These are phyloP conservation scores for Cyclostephanos tholiformis DNA, from an alignment of 108 stramenopile genomes.

Conservation along the genomic window DNA sequence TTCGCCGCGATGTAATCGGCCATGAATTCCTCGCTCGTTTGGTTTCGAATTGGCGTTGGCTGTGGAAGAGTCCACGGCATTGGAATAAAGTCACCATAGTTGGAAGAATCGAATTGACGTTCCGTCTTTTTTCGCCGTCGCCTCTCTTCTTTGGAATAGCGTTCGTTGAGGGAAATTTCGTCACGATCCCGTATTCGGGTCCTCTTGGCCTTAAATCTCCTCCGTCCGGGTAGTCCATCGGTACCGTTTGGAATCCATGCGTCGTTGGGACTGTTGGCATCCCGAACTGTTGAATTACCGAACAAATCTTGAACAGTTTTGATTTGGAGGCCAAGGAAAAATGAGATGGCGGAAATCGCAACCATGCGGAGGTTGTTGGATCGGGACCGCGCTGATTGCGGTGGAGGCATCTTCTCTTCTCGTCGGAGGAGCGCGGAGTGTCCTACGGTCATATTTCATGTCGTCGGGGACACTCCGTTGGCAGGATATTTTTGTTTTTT, in stretches of 20 bases:
- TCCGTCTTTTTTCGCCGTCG: conserved; percentile 2
- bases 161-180: too few relatives aligned
- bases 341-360: not conserved
- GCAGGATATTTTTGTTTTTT: too few relatives aligned
- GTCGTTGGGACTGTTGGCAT: not conserved
- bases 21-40: conserved; percentile 47
- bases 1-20: conserved; percentile 36
- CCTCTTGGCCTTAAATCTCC: too few relatives aligned
- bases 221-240: too few relatives aligned
- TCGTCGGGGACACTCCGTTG: too few relatives aligned
- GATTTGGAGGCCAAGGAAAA: not conserved
- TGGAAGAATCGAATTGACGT: conserved; percentile 10
- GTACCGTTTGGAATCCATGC: too few relatives aligned
- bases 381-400: not conserved
- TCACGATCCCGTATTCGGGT: too few relatives aligned
- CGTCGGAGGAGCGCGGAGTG: conserved; percentile 1
- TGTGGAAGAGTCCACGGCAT: conserved; percentile 48
- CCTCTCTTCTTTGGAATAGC: conserved; percentile 1
- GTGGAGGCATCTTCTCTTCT: not conserved
- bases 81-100: conserved; percentile 25
- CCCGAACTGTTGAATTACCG: not conserved
- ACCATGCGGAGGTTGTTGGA: conserved; percentile 6
- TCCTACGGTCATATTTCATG: too few relatives aligned
- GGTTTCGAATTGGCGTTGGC: conserved; percentile 11
- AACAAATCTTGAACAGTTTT: conserved; percentile 3